Base-by-base conservation (phyloP, 75 land plant species). In the Larix kaempferi region DNA sequence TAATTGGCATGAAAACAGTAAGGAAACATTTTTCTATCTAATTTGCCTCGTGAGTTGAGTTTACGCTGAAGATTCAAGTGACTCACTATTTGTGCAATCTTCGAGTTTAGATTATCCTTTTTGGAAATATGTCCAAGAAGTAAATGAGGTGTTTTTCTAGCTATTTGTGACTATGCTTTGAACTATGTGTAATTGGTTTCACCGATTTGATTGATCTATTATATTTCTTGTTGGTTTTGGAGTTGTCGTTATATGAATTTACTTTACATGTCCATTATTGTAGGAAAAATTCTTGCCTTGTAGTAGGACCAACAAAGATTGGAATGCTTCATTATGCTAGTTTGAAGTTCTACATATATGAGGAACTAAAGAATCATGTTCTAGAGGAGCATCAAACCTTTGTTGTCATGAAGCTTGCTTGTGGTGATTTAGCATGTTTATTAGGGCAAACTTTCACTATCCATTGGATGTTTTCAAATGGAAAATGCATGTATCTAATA, bases 251-350 rank as follows among this genome's bases (percentile, higher is more conserved):
- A 61, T 61, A 22, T 23, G 41, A 39, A 39, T 39, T 39, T 39
- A 39, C 41, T 39, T 39, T 39, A 6, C 41, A 5, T 23, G 71
- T 35, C 44, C 39, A 39, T 19, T 67, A 21, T 15, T 44, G 10
- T 19, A 21, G 4, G 26, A 39, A 37, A 37, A 67, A 21, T 25
- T 55, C 78, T 75, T 25, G 5, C n/a, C 58, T 73, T 1, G 79
- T 76, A 63, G 56, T 87, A 97, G 99, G 95, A 71, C 98, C 98
- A 57, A 92, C 98, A 33, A 81, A 94, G 0, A 84, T 89, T 85
- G 99, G 99, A 26, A 94, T 97, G 26, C 89, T 97, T 39, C 99
- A 98, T 14, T 97, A 97, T 86, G 93, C 99, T 76, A 95, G 99
- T 41, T 82, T 97, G 81, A 97, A 97, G 84, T 97, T 97, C 73